Evolutionary conservation across 495 filamentous ascomycete genomes (phyloP), one percentile per base, ranked within the genome.

Genomic region (Aspergillus sclerotiicarbonarius): DNA sequence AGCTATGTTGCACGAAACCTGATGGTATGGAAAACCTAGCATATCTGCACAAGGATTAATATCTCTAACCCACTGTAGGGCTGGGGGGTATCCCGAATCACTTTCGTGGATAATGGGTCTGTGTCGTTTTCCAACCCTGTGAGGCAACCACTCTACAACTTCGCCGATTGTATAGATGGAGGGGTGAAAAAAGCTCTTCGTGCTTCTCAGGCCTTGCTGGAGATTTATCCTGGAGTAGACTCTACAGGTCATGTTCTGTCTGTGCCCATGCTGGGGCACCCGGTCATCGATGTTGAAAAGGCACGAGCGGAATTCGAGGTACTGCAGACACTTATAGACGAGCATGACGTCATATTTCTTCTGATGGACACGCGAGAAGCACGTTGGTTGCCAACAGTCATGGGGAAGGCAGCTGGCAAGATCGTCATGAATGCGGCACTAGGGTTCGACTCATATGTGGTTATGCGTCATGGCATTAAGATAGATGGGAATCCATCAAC

Each of bases 71-170:
- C 12, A 20, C 0, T 59, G 7, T 54, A 83, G 80, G 94, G 91
- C 18, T 98, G 94, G 94, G 94, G 94, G 19, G 92, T 96, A n/a
- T 84, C 87, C 50, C 92, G 91, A 68, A 96, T 98, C 62, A 97
- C 93, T 1, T 96, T 98, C 70, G 82, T 98, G 48, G 94, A 98
- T 68, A 95, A 94, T 63, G 93, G 88, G n/a, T 85, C 78, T 2
- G 91, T 98, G 43, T 96, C 91, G 25, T 98, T 92, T 68, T 97
- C 93, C n/a, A 98, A 98, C 64, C 94, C 94, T 1, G 94, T 98
- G 43, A 85, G 94, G 46, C 94, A 98, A 67, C 93, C 94, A 1
- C 78, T 98, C 13, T 98, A 93, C 70, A 83, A 86, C 48, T 96
- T 94, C 64, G 79, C 87, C 44, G 95, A 98, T 69, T 97, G 94